Conservation (phyloP, 192 early-diverging fungal species). For the Coemansia sp. region DNA sequence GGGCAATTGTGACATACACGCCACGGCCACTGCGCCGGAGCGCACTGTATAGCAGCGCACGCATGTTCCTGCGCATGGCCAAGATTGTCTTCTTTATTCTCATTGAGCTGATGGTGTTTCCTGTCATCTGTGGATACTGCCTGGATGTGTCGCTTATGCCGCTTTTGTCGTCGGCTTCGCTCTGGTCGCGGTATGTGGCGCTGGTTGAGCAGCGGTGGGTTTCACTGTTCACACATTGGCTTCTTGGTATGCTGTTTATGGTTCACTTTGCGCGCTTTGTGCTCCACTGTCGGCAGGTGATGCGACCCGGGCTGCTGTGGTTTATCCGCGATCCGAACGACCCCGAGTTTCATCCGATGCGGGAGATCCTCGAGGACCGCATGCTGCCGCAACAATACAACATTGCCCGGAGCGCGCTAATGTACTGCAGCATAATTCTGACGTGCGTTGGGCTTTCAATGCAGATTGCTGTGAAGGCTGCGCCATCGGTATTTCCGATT, state of each 20-base stretch:
- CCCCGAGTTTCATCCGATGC: constrained; percentile 89
- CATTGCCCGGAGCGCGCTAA: constrained; percentile 73
- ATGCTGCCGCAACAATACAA: constrained; percentile 76
- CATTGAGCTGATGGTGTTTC: constrained; percentile 87
- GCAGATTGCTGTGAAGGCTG: constrained; percentile 3
- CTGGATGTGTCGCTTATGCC: constrained; percentile 81
- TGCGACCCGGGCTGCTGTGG: constrained; percentile 95
- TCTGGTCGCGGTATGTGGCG: constrained; percentile 52
- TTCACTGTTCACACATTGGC: constrained; percentile 78
- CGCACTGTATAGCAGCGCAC: constrained; percentile 34
- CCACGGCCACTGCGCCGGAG: constrained; percentile 24
- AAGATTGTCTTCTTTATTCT: constrained; percentile 81
- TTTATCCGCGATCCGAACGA: constrained; percentile 98
- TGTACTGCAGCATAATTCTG: constrained; percentile 80
- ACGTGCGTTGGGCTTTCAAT: constrained; percentile 67
- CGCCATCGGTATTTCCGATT: constrained; percentile 31
- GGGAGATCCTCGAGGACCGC: constrained; percentile 85
- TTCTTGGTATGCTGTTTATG: constrained; percentile 91
- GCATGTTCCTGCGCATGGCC: constrained; percentile 39
- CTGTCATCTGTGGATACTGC: constrained; percentile 81
- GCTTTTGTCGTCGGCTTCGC: constrained; percentile 65
- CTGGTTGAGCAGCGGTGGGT: constrained; percentile 8
- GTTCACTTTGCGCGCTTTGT: constrained; percentile 91
- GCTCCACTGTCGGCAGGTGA: constrained; percentile 70
- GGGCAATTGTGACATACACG: constrained; percentile 50